Conservation (phyloP, 768 basidiomycete species). For the Russula vinacea region DNA sequence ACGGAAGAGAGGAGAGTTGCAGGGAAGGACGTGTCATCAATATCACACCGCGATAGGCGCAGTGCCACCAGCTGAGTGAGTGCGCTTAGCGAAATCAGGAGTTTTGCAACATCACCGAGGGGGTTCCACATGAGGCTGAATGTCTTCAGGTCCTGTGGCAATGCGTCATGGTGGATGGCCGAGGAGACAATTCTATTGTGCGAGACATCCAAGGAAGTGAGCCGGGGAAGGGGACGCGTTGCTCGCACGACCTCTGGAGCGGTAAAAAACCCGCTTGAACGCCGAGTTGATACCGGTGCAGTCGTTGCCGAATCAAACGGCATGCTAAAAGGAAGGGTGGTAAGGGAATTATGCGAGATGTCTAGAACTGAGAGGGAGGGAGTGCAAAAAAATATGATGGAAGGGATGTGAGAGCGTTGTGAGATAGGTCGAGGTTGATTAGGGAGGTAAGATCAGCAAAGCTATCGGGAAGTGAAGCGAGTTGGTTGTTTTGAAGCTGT, state of each 20-base stretch:
- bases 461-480: constrained; percentile 57
- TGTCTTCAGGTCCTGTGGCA: constrained; percentile 57
- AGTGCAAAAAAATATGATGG: constrained; percentile 66
- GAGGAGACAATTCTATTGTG: constrained; percentile 60
- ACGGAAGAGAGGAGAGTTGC: constrained; percentile 33
- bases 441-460: constrained; percentile 68
- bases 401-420: constrained; percentile 62
- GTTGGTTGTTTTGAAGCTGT: constrained; percentile 74
- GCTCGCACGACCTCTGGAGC: constrained; percentile 60
- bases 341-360: constrained; percentile 65
- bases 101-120: constrained; percentile 41
- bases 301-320: constrained; percentile 44
- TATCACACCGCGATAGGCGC: constrained; percentile 35
- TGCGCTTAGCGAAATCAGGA: constrained; percentile 20
- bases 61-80: constrained; percentile 25
- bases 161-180: constrained; percentile 46
- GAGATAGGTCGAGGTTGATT: constrained; percentile 67
- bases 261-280: constrained; percentile 55
- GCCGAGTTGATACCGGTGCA: constrained; percentile 33
- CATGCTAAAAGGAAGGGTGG: constrained; percentile 56
- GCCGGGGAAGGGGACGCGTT: constrained; percentile 59
- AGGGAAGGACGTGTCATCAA: constrained; percentile 60
- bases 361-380: constrained; percentile 65
- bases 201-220: constrained; percentile 61
- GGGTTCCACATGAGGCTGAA: constrained; percentile 68